A percentile compares a stretch with the other conserved stretches of the same genome.
phyloP scores from a whole-genome alignment of 106 monocot species.

The Dendrobium catenatum region DNA sequence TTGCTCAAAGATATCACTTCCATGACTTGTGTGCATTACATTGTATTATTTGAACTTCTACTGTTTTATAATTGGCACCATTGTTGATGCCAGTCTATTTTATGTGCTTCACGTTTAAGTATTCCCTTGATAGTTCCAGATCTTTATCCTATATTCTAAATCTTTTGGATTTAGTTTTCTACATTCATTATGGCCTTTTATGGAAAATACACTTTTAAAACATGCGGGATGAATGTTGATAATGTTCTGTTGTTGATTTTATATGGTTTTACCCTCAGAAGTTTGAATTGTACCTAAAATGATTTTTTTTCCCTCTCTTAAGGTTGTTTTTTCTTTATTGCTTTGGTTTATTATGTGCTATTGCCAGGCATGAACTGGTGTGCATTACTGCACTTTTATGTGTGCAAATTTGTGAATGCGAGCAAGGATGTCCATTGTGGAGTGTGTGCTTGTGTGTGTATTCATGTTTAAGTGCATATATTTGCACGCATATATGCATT shows the following conservation, averaged over 20 bases:
- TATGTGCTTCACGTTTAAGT: background rate
- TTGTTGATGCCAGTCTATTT: background rate
- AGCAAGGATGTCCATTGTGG: too few relatives aligned
- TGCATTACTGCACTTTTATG: background rate
- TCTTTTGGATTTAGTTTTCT: background rate
- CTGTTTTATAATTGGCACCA: background rate
- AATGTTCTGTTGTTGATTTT: background rate
- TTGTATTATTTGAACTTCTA: background rate
- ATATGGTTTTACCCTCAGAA: background rate
- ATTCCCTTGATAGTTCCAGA: background rate
- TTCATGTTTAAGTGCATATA: background rate
- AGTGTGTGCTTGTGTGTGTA: background rate
- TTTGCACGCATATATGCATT: background rate
- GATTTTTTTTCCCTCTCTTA: background rate
- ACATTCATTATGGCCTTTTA: background rate
- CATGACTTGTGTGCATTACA: background rate
- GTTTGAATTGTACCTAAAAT: background rate
- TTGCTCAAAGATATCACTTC: background rate
- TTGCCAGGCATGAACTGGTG: background rate
- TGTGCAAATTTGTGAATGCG: background rate
- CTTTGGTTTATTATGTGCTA: background rate
- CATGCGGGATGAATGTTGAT: background rate
- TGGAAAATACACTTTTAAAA: background rate
- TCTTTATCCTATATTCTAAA: background rate
- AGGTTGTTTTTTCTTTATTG: too few relatives aligned